Conservation (phyloP, 441 rosid species). For the Adansonia madagascariensis region DNA sequence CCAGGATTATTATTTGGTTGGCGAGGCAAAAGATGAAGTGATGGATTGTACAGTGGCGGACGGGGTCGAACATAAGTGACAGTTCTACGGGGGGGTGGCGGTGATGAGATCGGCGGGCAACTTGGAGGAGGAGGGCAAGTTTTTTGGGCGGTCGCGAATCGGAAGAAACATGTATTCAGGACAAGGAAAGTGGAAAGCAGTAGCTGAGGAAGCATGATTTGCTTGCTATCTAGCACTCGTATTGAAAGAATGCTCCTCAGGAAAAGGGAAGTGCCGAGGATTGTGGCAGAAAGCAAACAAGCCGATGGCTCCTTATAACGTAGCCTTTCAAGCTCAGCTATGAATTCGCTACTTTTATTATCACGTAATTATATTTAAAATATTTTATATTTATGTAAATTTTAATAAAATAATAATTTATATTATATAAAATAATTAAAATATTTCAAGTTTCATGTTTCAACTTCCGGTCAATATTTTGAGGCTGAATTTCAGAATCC, state of each 20-base stretch:
- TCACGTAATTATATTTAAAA: too few species aligned
- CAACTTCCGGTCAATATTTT: not conserved
- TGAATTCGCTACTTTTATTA: too few species aligned
- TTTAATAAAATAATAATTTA: too few species aligned
- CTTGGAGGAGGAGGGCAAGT: conserved; percentile 29
- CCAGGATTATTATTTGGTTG: conserved; percentile 25
- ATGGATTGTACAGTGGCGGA: conserved; percentile 9
- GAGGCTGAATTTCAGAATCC: not conserved
- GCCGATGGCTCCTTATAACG: not conserved
- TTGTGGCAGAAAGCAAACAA: not conserved
- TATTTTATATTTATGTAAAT: too few species aligned
- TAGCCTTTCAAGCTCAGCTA: not conserved
- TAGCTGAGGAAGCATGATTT: conserved; percentile 6
- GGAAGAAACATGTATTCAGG: conserved; percentile 13
- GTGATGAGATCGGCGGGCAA: conserved; percentile 27
- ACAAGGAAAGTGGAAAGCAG: conserved; percentile 14
- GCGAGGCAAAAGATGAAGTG: conserved; percentile 20
- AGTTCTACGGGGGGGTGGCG: conserved; percentile 27
- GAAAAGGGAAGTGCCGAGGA: not conserved
- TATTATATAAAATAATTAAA: too few species aligned
- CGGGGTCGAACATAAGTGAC: conserved; percentile 25
- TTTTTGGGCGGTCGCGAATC: conserved; percentile 18
- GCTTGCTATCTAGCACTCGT: not conserved
- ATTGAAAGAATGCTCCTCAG: too few species aligned
- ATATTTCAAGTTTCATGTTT: not conserved